Evolutionary conservation across 352 stramenopile genomes (phyloP).

Genomic region (Phytopythium litorale): DNA sequence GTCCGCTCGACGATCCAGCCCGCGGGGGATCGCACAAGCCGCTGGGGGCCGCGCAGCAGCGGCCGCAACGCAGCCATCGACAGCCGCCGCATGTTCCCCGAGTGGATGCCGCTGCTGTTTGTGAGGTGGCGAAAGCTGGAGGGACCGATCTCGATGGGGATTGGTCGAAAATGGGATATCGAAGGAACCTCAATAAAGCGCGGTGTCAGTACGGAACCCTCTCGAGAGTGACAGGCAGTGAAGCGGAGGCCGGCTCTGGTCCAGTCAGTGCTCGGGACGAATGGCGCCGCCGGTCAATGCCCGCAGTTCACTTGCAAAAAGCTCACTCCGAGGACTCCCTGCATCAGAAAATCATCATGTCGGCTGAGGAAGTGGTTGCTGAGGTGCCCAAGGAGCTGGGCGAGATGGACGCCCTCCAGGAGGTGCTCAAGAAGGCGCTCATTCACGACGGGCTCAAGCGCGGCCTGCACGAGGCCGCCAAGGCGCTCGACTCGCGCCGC

Average conservation of each 20-base stretch:
- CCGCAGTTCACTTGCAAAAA: slow-evolving; percentile 13
- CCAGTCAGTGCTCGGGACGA: slow-evolving; percentile 21
- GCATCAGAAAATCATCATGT: slow-evolving; percentile 64
- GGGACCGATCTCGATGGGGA: not conserved
- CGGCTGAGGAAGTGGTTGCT: slow-evolving; percentile 92
- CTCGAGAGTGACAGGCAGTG: not conserved
- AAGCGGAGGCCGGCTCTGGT: slow-evolving; percentile 19
- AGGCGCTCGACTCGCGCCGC: slow-evolving; percentile 97
- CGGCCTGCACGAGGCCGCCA: slow-evolving; percentile 98
- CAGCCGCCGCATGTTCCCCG: slow-evolving; percentile 12
- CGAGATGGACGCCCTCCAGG: slow-evolving; percentile 97
- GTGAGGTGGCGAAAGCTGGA: slow-evolving; percentile 1
- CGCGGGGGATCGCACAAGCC: not conserved
- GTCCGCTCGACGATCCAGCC: not conserved
- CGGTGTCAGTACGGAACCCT: not conserved
- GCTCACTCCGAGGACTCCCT: slow-evolving; percentile 58
- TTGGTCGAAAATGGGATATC: not conserved
- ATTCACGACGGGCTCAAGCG: slow-evolving; percentile 99
- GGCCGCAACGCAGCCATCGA: slow-evolving; percentile 3
- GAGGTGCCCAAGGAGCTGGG: slow-evolving; percentile 91
- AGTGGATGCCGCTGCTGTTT: not conserved
- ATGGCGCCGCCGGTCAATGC: not conserved
- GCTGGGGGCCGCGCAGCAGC: not conserved
- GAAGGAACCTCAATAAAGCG: not conserved
- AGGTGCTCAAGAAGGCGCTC: slow-evolving; percentile 99